Conservation (phyloP, 257 asterid genomes). For the Capsicum chinense region DNA sequence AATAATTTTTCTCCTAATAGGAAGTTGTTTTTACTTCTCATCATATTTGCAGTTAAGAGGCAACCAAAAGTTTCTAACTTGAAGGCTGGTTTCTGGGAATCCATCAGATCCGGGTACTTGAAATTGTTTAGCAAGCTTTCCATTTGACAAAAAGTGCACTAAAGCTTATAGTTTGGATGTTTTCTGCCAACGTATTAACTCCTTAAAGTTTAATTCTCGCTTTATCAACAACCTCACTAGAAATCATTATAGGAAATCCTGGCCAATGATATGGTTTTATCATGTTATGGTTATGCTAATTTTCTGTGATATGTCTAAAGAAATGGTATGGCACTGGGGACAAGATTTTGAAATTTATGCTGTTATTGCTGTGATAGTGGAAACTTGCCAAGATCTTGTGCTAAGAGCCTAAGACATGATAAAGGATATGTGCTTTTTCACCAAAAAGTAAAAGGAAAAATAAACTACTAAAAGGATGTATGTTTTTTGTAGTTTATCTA, state of each 20-base stretch:
- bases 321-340: constrained; percentile 17
- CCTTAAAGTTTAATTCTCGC: constrained; percentile 8
- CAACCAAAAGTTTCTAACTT: constrained; percentile 54
- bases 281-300: background rate
- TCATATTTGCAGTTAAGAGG: constrained; percentile 61
- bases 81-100: constrained; percentile 87
- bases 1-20: constrained; percentile 1
- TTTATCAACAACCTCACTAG: constrained; percentile 7
- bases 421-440: background rate
- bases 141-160: constrained; percentile 4
- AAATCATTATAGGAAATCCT: constrained; percentile 7
- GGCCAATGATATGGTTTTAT: constrained; percentile 18
- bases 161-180: constrained; percentile 24
- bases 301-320: constrained; percentile 4
- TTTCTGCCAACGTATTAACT: background rate
- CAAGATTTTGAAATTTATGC: constrained; percentile 10
- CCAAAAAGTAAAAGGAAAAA: background rate
- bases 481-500: background rate
- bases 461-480: constrained; percentile 6
- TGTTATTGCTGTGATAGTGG: constrained; percentile 16
- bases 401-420: background rate
- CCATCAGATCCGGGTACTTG: constrained; percentile 89
- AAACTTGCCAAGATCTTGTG: background rate
- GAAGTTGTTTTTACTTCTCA: background rate
- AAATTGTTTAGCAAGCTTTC: constrained; percentile 22